phyloP scores from a whole-genome alignment of 208 protist genomes.

The Trypanosoma melophagium region DNA sequence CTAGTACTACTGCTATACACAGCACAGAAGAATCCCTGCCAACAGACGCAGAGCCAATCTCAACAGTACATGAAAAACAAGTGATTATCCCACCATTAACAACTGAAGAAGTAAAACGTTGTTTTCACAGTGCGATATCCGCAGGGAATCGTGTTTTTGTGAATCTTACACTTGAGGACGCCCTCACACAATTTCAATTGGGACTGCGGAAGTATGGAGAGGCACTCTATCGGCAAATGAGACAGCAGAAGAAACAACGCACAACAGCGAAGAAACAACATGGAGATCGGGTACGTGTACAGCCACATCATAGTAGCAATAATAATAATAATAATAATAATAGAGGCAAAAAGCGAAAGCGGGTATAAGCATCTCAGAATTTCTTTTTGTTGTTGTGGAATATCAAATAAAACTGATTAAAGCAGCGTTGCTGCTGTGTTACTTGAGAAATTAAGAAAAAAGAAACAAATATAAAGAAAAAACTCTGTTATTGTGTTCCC shows the following conservation, averaged over 20 bases:
- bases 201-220: conserved; percentile 68
- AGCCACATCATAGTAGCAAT: neutral
- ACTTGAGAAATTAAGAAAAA: too few species aligned
- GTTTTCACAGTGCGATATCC: conserved; percentile 5
- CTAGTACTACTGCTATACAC: neutral
- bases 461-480: too few species aligned
- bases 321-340: conserved; percentile 6
- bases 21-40: neutral
- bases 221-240: conserved; percentile 41
- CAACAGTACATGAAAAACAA: neutral
- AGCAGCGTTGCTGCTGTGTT: neutral
- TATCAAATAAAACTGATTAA: neutral
- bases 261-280: neutral
- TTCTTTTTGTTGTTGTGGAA: neutral
- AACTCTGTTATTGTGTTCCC: too few species aligned
- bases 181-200: conserved; percentile 43
- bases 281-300: neutral
- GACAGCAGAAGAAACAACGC: conserved; percentile 25
- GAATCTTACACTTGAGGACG: conserved; percentile 33
- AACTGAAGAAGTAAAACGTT: conserved; percentile 2
- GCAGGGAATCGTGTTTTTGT: conserved; percentile 21
- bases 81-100: conserved; percentile 5
- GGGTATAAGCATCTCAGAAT: neutral
- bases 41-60: neutral
- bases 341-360: neutral